Percentiles rank a stretch among this genome's conserved stretches.
phyloP scores from a whole-genome alignment of 2,329 filamentous ascomycete genomes.

The Trichothecium roseum region DNA sequence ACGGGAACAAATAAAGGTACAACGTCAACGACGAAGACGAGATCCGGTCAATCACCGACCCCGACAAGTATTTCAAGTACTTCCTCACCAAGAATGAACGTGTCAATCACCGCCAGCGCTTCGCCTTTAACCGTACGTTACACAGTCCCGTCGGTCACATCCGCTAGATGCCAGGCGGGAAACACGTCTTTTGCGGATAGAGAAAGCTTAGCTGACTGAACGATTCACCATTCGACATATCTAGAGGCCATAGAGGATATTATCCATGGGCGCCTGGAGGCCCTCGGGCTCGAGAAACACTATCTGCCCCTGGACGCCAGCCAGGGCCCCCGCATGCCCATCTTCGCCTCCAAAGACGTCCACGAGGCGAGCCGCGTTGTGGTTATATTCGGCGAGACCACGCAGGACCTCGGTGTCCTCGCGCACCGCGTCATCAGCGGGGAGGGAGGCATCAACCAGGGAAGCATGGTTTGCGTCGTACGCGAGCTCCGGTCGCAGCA shows the following conservation, averaged over 20 bases:
- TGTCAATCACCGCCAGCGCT: slow-evolving; percentile 65
- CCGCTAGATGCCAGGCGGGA: too few relatives aligned
- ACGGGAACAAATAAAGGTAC: slow-evolving; percentile 60
- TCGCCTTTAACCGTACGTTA: slow-evolving; percentile 60
- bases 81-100: slow-evolving; percentile 64
- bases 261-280: slow-evolving; percentile 50
- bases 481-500: slow-evolving; percentile 27
- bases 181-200: too few relatives aligned
- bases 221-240: too few relatives aligned
- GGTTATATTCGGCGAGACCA: slow-evolving; percentile 62
- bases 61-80: slow-evolving; percentile 64
- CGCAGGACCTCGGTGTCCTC: slow-evolving; percentile 64
- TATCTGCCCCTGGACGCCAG: slow-evolving; percentile 47
- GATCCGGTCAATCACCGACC: slow-evolving; percentile 58
- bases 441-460: slow-evolving; percentile 54
- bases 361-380: slow-evolving; percentile 50
- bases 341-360: slow-evolving; percentile 49
- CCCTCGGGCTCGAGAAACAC: slow-evolving; percentile 47
- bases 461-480: slow-evolving; percentile 59
- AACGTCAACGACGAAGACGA: slow-evolving; percentile 69
- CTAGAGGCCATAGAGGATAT: slow-evolving; percentile 53
- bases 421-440: slow-evolving; percentile 58
- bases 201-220: not conserved
- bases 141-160: too few relatives aligned
- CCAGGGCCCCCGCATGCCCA: slow-evolving; percentile 51